These are phyloP conservation scores for Rhexocercosporidium sp. DNA, from an alignment of 2,329 filamentous ascomycete genomes.

Conservation along the genomic window DNA sequence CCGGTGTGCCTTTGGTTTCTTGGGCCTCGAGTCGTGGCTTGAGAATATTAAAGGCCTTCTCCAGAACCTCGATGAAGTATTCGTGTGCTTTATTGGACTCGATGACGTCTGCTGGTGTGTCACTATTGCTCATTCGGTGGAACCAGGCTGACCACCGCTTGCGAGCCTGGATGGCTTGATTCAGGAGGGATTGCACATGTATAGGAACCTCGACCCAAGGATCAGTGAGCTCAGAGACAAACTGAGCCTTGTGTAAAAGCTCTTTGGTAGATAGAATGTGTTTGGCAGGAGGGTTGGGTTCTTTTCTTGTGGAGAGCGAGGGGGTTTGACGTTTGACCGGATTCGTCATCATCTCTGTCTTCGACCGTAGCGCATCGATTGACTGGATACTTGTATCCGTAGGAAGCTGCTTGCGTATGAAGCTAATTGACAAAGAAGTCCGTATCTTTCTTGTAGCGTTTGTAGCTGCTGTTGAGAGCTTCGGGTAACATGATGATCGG, in stretches of 20 bases:
- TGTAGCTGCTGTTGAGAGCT: not conserved
- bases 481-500: conserved; percentile 3
- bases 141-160: not conserved
- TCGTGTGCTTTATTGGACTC: not conserved
- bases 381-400: not conserved
- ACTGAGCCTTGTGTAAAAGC: not conserved
- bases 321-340: too few relatives aligned
- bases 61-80: not conserved
- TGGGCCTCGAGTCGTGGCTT: not conserved
- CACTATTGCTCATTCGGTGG: not conserved
- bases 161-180: not conserved
- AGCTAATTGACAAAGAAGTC: not conserved
- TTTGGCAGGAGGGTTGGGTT: not conserved
- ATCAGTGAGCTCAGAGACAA: not conserved
- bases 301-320: too few relatives aligned
- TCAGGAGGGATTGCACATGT: not conserved
- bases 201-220: not conserved
- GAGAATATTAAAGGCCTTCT: not conserved
- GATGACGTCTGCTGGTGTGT: not conserved
- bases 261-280: not conserved
- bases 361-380: not conserved
- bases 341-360: not conserved
- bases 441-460: conserved; percentile 10
- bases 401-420: not conserved
- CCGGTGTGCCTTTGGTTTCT: not conserved